A percentile compares a stretch with the other conserved stretches of the same genome.
These are phyloP conservation scores for Mycena sanguinolenta DNA, from an alignment of 768 basidiomycete genomes.

Conservation along the genomic window DNA sequence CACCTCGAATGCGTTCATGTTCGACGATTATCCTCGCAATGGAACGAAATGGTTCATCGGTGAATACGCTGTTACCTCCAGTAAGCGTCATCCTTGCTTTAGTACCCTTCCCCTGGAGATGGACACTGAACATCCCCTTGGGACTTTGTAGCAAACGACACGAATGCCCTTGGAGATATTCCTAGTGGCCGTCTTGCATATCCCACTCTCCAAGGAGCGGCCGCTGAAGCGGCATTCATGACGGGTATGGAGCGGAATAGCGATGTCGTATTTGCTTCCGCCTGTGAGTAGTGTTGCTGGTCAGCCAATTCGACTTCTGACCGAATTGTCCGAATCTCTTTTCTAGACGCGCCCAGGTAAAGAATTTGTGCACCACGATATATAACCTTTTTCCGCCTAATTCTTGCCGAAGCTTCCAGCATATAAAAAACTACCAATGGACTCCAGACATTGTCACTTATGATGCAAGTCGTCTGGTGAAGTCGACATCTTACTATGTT, in stretches of 20 bases:
- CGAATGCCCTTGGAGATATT: slow-evolving; percentile 45
- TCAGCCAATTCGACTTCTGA: neutral
- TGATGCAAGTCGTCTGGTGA: slow-evolving; percentile 51
- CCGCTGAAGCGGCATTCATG: slow-evolving; percentile 72
- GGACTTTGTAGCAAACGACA: slow-evolving; percentile 51
- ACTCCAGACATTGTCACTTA: slow-evolving; percentile 56
- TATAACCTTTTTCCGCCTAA: neutral
- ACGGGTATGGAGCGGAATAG: slow-evolving; percentile 70
- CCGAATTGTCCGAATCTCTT: neutral
- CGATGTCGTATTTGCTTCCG: slow-evolving; percentile 69
- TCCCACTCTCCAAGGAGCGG: slow-evolving; percentile 54
- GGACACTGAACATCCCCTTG: too few species aligned
- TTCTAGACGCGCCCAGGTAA: slow-evolving; percentile 46
- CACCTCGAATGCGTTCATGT: slow-evolving; percentile 62
- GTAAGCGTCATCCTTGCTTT: slow-evolving; percentile 45
- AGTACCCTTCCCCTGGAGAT: too few species aligned
- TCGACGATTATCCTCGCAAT: slow-evolving; percentile 65
- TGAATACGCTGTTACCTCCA: slow-evolving; percentile 65
- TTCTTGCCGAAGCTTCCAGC: slow-evolving; percentile 44
- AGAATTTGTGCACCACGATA: neutral
- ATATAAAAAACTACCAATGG: slow-evolving; percentile 53
- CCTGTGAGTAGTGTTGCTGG: slow-evolving; percentile 49
- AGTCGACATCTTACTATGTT: slow-evolving; percentile 53
- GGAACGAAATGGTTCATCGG: slow-evolving; percentile 69
- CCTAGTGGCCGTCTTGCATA: slow-evolving; percentile 47